These are phyloP conservation scores for Pyrenopolyporus hunteri DNA, from an alignment of 495 filamentous ascomycete genomes.

Conservation along the genomic window DNA sequence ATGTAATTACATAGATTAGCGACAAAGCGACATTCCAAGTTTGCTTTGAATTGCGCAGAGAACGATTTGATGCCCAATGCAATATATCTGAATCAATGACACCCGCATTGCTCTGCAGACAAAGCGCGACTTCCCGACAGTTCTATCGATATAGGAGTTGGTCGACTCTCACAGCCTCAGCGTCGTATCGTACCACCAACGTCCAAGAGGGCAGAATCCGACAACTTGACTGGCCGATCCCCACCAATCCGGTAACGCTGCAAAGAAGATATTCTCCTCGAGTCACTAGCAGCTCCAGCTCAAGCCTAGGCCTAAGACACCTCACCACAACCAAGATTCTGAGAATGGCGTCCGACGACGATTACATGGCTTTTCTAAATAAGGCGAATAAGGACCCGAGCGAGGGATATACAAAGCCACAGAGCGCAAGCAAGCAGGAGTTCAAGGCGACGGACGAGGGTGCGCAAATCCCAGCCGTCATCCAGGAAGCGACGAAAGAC, in stretches of 20 bases:
- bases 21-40: constrained; percentile 12
- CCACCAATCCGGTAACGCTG: neutral
- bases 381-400: constrained; percentile 78
- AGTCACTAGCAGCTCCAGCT: neutral
- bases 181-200: neutral
- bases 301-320: too few relatives aligned
- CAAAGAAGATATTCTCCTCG: constrained; percentile 10
- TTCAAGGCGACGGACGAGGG: constrained; percentile 61
- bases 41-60: neutral
- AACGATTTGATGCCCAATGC: constrained; percentile 16
- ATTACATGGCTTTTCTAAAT: constrained; percentile 80
- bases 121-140: neutral
- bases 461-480: constrained; percentile 59
- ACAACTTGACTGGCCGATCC: neutral
- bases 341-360: constrained; percentile 77
- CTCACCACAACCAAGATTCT: constrained; percentile 28
- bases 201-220: neutral
- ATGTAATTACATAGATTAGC: constrained; percentile 25
- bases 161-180: neutral
- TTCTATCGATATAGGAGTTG: constrained; percentile 1
- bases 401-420: constrained; percentile 45
- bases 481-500: constrained; percentile 60
- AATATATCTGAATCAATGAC: constrained; percentile 22
- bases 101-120: constrained; percentile 2
- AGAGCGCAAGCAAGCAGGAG: constrained; percentile 29